Base-by-base conservation (phyloP, 2,329 filamentous ascomycete genomes). In the Geoglossum cookeanum region DNA sequence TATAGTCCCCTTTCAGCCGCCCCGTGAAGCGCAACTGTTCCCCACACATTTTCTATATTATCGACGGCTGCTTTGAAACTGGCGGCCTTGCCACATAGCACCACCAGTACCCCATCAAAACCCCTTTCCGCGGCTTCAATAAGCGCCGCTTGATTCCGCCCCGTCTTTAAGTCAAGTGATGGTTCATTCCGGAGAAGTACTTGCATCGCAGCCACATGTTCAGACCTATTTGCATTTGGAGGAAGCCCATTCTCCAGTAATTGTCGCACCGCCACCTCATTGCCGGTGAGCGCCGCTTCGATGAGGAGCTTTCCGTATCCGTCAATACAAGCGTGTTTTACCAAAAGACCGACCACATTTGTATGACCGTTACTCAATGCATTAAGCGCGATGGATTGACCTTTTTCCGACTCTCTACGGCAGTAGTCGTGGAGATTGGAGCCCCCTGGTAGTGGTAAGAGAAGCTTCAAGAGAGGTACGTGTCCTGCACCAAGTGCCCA, bases 401-500 rank as follows among this genome's bases (percentile, higher is more conserved):
- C 48, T n/a, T 51, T 32, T 13, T 32, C 48, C 8, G 27, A 51
- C 30, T 32, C 48, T 11, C 6, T 3, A 22, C 22, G 27, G 27
- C 27, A 51, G 17, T 51, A 51, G 6, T 30, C 48, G 11, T 4
- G 48, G 13, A 51, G 27, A 32, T 30, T 32, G 27, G 48, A 32
- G 11, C 48, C 48, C 32, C 48, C 32, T 3, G 48, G 48, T 22
- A 32, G 27, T 11, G 6, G 27, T 29, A 22, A 51, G 27, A 37
- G 55, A 3, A 53, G 42, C 27, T 48, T 47, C 35, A 57, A 29
- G 33, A 57, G 55, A 8, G 55, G 42, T n/a, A 53, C 35, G 27
- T 57, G 55, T n/a, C 44, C 55, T 37, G 44, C 11, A 52, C 45
- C 17, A 49, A 57, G 17, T 11, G 55, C 55, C 55, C 55, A 57